Conservation (phyloP, 768 basidiomycete genomes). For the Vararia minispora region DNA sequence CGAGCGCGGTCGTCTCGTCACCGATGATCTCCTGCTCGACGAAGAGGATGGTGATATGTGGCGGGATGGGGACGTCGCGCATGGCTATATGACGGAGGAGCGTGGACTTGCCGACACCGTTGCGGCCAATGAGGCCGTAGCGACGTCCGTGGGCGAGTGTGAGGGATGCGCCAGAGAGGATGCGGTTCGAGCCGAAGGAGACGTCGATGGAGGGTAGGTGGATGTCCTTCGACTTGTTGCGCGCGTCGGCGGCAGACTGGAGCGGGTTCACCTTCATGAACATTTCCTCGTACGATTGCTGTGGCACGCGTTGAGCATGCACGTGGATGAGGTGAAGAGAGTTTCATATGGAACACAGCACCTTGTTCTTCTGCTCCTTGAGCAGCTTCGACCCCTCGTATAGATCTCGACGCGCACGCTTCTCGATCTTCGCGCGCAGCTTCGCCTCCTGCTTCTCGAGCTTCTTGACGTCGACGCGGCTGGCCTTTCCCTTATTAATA, state of each 20-base stretch:
- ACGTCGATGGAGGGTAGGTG: slow-evolving; percentile 93
- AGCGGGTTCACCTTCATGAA: slow-evolving; percentile 98
- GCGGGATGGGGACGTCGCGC: slow-evolving; percentile 87
- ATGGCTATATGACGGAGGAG: slow-evolving; percentile 89
- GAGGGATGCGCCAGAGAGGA: slow-evolving; percentile 77
- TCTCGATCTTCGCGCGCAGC: slow-evolving; percentile 96
- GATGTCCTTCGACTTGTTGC: slow-evolving; percentile 97
- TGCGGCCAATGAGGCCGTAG: slow-evolving; percentile 80
- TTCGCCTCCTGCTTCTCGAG: slow-evolving; percentile 97
- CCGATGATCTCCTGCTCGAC: slow-evolving; percentile 98
- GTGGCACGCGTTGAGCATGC: slow-evolving; percentile 4
- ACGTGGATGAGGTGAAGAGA: not conserved
- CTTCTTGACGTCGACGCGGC: slow-evolving; percentile 89
- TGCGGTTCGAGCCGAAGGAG: slow-evolving; percentile 90
- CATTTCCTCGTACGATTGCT: slow-evolving; percentile 98
- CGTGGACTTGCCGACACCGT: slow-evolving; percentile 88
- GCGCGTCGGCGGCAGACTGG: slow-evolving; percentile 61
- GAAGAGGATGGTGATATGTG: slow-evolving; percentile 94
- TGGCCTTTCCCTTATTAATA: slow-evolving; percentile 90
- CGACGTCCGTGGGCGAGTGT: slow-evolving; percentile 84
- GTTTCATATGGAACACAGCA: slow-evolving; percentile 19
- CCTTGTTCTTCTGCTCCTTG: slow-evolving; percentile 87
- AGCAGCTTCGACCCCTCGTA: slow-evolving; percentile 96
- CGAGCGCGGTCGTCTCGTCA: slow-evolving; percentile 85
- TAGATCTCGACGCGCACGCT: slow-evolving; percentile 78